These are phyloP conservation scores for Blastomyces percursus DNA, from an alignment of 2,329 filamentous ascomycete genomes.

Conservation along the genomic window DNA sequence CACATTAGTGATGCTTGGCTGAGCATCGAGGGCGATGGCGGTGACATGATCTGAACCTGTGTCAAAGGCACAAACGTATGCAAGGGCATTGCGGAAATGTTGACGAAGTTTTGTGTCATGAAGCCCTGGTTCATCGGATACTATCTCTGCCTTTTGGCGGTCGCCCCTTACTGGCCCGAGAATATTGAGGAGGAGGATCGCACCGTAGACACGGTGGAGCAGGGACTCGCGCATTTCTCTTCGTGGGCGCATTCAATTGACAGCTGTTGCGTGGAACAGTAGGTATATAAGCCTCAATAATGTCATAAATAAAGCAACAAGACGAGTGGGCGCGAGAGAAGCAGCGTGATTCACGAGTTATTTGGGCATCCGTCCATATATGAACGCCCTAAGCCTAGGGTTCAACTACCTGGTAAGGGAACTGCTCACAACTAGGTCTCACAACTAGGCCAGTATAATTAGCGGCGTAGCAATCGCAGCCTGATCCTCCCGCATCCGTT, in stretches of 20 bases:
- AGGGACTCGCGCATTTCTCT: not conserved
- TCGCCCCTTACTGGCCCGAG: not conserved
- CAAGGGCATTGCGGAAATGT: not conserved
- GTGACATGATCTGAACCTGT: conserved; percentile 1
- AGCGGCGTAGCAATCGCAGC: not conserved
- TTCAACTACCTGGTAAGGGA: not conserved
- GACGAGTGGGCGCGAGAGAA: not conserved
- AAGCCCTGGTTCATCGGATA: not conserved
- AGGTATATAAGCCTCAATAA: not conserved
- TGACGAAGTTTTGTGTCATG: not conserved
- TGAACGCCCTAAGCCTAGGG: not conserved
- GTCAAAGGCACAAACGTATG: conserved; percentile 1
- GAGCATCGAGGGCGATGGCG: conserved; percentile 1
- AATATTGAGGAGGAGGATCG: not conserved
- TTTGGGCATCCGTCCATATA: not conserved
- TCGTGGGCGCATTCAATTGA: not conserved
- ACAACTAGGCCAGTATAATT: not conserved
- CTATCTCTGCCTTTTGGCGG: not conserved
- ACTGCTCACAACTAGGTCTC: not conserved
- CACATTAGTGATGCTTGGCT: not conserved
- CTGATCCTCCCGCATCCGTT: not conserved
- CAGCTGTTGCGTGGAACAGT: not conserved
- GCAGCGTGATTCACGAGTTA: not conserved
- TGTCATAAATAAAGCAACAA: not conserved
- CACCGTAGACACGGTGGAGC: not conserved